A percentile compares a stretch with the other conserved stretches of the same genome.
phyloP scores from a whole-genome alignment of 2,329 filamentous ascomycete genomes.

The Penicillium sp. region DNA sequence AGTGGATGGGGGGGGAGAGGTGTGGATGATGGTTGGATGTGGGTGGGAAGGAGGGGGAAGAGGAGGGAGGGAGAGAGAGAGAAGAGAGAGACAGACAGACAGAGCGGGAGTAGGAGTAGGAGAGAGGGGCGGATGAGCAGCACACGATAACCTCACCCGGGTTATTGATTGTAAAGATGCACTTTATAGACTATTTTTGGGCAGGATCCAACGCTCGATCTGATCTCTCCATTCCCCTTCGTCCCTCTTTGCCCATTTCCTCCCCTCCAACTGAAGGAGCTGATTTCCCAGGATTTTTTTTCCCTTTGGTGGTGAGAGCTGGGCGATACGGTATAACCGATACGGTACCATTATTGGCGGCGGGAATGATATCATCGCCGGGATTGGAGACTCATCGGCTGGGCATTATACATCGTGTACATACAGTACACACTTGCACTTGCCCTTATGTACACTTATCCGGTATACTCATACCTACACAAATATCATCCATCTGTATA shows the following conservation, averaged over 20 bases:
- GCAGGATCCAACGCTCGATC: background rate
- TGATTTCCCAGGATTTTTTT: background rate
- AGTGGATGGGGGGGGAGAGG: conserved; percentile 18
- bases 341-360: conserved; percentile 11
- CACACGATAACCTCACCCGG: background rate
- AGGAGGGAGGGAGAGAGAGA: conserved; percentile 16
- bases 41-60: conserved; percentile 25
- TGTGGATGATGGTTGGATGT: too few species aligned
- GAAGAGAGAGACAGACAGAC: conserved; percentile 10
- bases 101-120: conserved; percentile 24
- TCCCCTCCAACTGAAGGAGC: background rate
- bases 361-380: conserved; percentile 17
- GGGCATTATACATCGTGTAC: conserved; percentile 7
- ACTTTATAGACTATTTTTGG: conserved; percentile 3
- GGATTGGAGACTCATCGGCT: background rate
- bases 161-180: background rate
- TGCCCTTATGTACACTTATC: too few species aligned
- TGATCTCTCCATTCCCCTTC: conserved; percentile 12
- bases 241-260: too few species aligned
- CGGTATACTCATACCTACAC: background rate
- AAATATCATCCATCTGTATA: too few species aligned
- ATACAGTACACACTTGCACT: too few species aligned
- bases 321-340: conserved; percentile 4
- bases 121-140: conserved; percentile 23
- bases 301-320: background rate